These are phyloP conservation scores for Trichosporon coremiiforme DNA, from an alignment of 1,284 basidiomycete species.

Conservation along the genomic window DNA sequence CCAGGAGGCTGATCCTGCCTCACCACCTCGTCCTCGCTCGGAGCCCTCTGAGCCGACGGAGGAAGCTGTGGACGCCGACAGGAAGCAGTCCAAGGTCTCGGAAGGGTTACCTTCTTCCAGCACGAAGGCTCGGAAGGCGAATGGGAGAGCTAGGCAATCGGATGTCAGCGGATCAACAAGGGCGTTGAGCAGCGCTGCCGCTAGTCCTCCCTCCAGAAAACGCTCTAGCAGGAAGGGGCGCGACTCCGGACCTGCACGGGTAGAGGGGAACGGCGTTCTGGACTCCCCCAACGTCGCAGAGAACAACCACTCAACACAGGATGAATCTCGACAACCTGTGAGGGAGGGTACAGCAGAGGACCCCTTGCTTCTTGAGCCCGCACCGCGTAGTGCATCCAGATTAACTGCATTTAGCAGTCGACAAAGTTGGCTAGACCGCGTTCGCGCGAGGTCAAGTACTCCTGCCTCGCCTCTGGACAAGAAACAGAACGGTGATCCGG, in stretches of 20 bases:
- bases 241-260: background rate
- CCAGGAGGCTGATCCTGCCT: background rate
- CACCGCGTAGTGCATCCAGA: background rate
- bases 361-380: background rate
- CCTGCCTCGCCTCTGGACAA: background rate
- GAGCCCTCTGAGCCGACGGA: background rate
- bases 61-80: background rate
- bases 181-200: too few species aligned
- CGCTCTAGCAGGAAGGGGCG: background rate
- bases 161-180: background rate
- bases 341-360: background rate
- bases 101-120: too few species aligned
- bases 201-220: background rate
- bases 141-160: too few species aligned
- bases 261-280: background rate
- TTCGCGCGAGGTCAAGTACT: background rate
- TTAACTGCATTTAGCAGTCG: background rate
- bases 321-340: too few species aligned
- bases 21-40: too few species aligned
- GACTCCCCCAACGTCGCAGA: background rate
- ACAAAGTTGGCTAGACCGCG: conserved; percentile 3
- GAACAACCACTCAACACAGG: background rate
- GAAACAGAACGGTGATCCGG: background rate
- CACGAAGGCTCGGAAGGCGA: background rate
- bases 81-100: background rate